phyloP scores from a whole-genome alignment of 768 basidiomycete genomes.

The Naematelia encephala region DNA sequence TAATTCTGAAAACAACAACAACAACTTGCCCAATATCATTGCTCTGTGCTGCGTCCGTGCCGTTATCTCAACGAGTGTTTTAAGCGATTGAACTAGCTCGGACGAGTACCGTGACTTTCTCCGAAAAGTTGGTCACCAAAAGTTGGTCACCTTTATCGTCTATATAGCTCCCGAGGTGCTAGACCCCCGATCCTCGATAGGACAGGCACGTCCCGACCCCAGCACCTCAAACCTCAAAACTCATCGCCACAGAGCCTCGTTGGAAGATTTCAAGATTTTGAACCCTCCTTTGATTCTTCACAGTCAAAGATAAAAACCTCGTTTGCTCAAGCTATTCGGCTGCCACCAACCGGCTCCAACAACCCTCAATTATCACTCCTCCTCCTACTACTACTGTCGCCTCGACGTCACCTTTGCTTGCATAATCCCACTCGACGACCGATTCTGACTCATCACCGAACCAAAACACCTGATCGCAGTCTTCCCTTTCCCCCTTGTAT shows the following conservation, averaged over 20 bases:
- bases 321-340: not conserved
- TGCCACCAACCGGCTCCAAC: not conserved
- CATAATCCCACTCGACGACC: not conserved
- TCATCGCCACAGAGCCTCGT: not conserved
- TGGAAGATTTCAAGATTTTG: not conserved
- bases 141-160: too few relatives aligned
- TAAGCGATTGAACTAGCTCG: too few relatives aligned
- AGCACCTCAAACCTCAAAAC: not conserved
- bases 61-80: too few relatives aligned
- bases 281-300: not conserved
- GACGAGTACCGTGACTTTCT: too few relatives aligned
- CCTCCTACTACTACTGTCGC: too few relatives aligned
- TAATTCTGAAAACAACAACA: too few relatives aligned
- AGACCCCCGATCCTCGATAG: not conserved
- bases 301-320: not conserved
- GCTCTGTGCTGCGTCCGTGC: too few relatives aligned
- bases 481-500: not conserved
- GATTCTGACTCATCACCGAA: not conserved
- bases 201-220: not conserved
- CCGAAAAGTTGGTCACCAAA: too few relatives aligned
- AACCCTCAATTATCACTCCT: not conserved
- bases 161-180: too few relatives aligned
- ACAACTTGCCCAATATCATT: too few relatives aligned
- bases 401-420: not conserved
- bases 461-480: not conserved